phyloP scores from a whole-genome alignment of 1,284 basidiomycete species.

The Gastroboletus turbinatus region DNA sequence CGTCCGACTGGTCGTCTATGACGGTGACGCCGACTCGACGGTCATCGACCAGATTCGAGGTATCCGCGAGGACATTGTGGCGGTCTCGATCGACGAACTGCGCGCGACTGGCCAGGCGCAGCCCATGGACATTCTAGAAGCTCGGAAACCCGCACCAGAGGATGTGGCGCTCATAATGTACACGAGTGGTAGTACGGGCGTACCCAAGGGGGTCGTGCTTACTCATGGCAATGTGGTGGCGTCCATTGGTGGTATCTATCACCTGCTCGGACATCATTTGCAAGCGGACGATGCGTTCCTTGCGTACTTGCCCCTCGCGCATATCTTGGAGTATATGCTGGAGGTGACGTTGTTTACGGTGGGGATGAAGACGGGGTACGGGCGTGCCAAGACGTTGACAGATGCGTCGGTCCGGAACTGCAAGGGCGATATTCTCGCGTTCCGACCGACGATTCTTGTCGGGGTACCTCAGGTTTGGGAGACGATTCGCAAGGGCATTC shows the following conservation, averaged over 20 bases:
- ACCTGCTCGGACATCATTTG: slow-evolving; percentile 78
- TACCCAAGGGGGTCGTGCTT: slow-evolving; percentile 92
- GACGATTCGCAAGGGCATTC: slow-evolving; percentile 90
- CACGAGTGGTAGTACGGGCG: slow-evolving; percentile 90
- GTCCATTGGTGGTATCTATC: slow-evolving; percentile 77
- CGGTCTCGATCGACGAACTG: slow-evolving; percentile 72
- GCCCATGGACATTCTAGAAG: slow-evolving; percentile 49
- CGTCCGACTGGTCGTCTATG: slow-evolving; percentile 84
- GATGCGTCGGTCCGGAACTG: slow-evolving; percentile 89
- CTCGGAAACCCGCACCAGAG: slow-evolving; percentile 57
- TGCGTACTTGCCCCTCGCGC: slow-evolving; percentile 91
- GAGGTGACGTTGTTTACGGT: slow-evolving; percentile 64
- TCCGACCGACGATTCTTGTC: slow-evolving; percentile 84
- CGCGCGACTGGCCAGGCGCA: slow-evolving; percentile 61
- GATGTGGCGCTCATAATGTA: slow-evolving; percentile 95
- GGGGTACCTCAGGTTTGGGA: slow-evolving; percentile 95
- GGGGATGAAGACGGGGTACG: slow-evolving; percentile 84
- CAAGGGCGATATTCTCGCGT: slow-evolving; percentile 83
- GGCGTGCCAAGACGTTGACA: slow-evolving; percentile 94
- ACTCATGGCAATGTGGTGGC: slow-evolving; percentile 88
- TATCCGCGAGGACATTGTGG: slow-evolving; percentile 54
- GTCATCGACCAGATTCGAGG: slow-evolving; percentile 59
- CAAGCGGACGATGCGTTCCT: slow-evolving; percentile 71
- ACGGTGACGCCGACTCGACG: slow-evolving; percentile 63
- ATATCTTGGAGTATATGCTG: slow-evolving; percentile 87